A percentile compares a stretch with the other conserved stretches of the same genome.
These are phyloP conservation scores for Didymella lethalis DNA, from an alignment of 2,329 filamentous ascomycete species.

Conservation along the genomic window DNA sequence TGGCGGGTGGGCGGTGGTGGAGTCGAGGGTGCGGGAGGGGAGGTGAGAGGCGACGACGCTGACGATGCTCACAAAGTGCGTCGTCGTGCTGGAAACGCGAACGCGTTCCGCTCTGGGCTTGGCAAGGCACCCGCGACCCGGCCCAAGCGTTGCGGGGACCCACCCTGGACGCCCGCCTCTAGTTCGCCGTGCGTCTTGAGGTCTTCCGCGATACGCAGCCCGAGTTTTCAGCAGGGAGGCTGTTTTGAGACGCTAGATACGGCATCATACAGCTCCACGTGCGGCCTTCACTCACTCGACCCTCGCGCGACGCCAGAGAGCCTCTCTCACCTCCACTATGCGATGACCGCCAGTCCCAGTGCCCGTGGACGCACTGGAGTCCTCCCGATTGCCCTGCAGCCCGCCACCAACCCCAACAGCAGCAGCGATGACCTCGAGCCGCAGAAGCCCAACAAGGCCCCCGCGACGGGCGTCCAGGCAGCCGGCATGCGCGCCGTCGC, in stretches of 20 bases:
- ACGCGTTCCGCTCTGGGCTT: slow-evolving; percentile 15
- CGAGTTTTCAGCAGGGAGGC: no score
- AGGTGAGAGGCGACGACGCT: slow-evolving; percentile 25
- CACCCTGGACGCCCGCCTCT: neutral
- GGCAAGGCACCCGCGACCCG: slow-evolving; percentile 6
- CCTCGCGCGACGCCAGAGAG: slow-evolving; percentile 14
- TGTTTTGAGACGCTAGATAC: no score
- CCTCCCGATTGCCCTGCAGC: slow-evolving; percentile 29
- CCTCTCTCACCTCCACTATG: slow-evolving; percentile 33
- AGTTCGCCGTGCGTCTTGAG: neutral
- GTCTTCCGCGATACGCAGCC: neutral
- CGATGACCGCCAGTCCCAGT: slow-evolving; percentile 50
- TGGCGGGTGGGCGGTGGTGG: slow-evolving; percentile 28
- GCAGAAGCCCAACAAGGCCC: slow-evolving; percentile 60
- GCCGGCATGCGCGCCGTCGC: slow-evolving; percentile 84
- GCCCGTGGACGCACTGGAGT: slow-evolving; percentile 47
- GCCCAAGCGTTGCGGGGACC: slow-evolving; percentile 17
- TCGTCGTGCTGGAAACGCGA: slow-evolving; percentile 19
- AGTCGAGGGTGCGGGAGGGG: slow-evolving; percentile 14
- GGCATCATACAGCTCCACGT: slow-evolving; percentile 26
- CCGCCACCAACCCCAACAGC: slow-evolving; percentile 25
- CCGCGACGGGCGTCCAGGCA: slow-evolving; percentile 78
- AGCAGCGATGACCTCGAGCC: slow-evolving; percentile 28
- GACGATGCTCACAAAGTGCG: slow-evolving; percentile 18
- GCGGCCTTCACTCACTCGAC: slow-evolving; percentile 7